Evolutionary conservation across 2,329 filamentous ascomycete species (phyloP).

Genomic region (Keithomyces neogunnii): DNA sequence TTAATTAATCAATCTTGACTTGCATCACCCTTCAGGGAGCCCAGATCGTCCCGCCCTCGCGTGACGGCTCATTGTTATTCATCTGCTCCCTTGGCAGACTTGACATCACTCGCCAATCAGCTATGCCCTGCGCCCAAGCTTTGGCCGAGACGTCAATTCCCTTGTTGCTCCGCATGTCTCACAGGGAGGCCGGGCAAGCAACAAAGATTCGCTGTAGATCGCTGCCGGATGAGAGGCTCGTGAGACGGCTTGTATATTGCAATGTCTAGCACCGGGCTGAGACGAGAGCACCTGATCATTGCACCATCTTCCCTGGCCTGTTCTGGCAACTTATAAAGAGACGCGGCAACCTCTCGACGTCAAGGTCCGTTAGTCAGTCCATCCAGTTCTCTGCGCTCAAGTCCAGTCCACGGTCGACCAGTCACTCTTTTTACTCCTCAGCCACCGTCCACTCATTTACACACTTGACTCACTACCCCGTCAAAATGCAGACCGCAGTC

Average conservation of each 20-base stretch:
- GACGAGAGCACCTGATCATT: neutral
- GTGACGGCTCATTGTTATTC: too few relatives aligned
- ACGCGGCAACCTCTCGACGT: neutral
- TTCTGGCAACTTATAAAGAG: neutral
- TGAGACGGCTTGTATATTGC: neutral
- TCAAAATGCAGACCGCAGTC: conserved; percentile 3
- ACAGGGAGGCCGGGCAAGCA: neutral
- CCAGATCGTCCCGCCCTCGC: too few relatives aligned
- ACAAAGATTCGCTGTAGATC: neutral
- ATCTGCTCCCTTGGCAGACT: too few relatives aligned
- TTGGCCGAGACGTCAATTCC: neutral
- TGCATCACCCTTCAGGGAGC: too few relatives aligned
- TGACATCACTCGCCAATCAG: too few relatives aligned
- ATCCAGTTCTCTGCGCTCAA: too few relatives aligned
- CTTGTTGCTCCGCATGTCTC: neutral
- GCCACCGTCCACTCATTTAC: neutral
- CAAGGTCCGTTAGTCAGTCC: too few relatives aligned
- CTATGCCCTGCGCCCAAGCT: conserved; percentile 2
- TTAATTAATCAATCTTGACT: too few relatives aligned
- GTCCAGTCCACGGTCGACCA: too few relatives aligned
- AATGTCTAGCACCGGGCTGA: neutral
- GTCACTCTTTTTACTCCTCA: neutral
- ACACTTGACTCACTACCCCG: neutral
- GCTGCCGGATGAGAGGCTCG: neutral
- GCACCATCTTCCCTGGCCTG: neutral